Base-by-base conservation (phyloP, 257 asterid species). In the Solanum pimpinellifolium region DNA sequence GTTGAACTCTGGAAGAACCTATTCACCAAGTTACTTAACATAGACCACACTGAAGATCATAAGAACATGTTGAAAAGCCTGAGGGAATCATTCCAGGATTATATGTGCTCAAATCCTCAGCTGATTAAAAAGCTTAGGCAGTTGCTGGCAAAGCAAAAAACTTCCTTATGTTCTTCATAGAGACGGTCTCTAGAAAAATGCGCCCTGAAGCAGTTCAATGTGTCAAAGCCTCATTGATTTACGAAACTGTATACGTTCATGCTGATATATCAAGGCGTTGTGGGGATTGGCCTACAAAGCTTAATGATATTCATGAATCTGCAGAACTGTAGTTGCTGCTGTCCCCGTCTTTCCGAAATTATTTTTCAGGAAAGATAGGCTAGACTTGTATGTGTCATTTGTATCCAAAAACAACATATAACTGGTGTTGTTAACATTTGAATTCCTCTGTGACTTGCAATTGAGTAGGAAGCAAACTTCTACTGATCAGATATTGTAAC, bases 31-130 rank as follows among this genome's bases (percentile, higher is more conserved):
- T 91, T 96, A 88, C 93, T 95, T 23, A 97, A 97, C 87, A 21
- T 83, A 20, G 91, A 92, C 86, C 93, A 94, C 21, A 87, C 83
- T 72, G 96, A 94, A 87, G 94, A 94, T 90, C 93, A 94, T 92
- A 91, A 42, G 88, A 88, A 85, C 82, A 12, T 93, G 83, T 85
- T 97, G 90, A 90, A 69, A 84, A 89, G 92, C 60, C 85, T 97
- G 90, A 94, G 95, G 88, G 89, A 90, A 73, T 93, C 98, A 46
- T 95, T 97, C 90, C 98, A 93, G 89, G 94, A 92, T 49, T 91
- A 94, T 92, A 87, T 97, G 91, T 93, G 98, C 87, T 93, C 98
- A 75, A 95, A 95, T 88, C 93, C 91, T 77, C 93, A 92, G 93
- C 91, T 91, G 13, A 90, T 97, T 6, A 93, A 87, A 88, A 97